Evolutionary conservation across 1,284 basidiomycete species (phyloP).

Genomic region (Leucoagaricus sp.): DNA sequence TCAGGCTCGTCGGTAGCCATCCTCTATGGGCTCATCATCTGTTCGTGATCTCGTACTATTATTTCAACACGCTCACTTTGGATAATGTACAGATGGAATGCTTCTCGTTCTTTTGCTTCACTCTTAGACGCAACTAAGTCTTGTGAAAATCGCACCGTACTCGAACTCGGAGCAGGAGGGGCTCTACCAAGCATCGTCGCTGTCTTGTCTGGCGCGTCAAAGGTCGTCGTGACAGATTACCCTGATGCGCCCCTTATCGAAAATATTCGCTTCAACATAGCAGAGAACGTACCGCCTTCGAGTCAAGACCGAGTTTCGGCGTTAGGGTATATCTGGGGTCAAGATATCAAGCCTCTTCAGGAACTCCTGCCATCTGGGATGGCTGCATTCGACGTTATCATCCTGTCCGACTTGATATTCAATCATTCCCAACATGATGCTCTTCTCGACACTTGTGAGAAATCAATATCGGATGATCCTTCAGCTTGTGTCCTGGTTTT

Average conservation of each 20-base stretch:
- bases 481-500: slow-evolving; percentile 80
- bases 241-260: slow-evolving; percentile 81
- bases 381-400: slow-evolving; percentile 73
- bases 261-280: slow-evolving; percentile 77
- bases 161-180: slow-evolving; percentile 94
- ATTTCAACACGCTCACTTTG: neutral
- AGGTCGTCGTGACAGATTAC: slow-evolving; percentile 91
- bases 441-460: slow-evolving; percentile 77
- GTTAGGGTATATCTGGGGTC: slow-evolving; percentile 92
- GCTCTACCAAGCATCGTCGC: slow-evolving; percentile 83
- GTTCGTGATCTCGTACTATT: slow-evolving; percentile 43
- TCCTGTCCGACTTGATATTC: slow-evolving; percentile 92
- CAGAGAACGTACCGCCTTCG: slow-evolving; percentile 49
- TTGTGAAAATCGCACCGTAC: slow-evolving; percentile 50
- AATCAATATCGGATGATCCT: slow-evolving; percentile 30
- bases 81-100: slow-evolving; percentile 74
- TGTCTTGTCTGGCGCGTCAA: slow-evolving; percentile 25
- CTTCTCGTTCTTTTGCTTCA: slow-evolving; percentile 72
- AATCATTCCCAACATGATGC: slow-evolving; percentile 90
- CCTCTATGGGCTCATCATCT: slow-evolving; percentile 92
- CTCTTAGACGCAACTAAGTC: slow-evolving; percentile 65
- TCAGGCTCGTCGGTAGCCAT: slow-evolving; percentile 84
- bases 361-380: slow-evolving; percentile 31
- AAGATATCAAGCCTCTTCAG: slow-evolving; percentile 58
- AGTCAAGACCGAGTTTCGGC: slow-evolving; percentile 36